Evolutionary conservation across 139 green algal species (phyloP).

Genomic region (Micromonas commoda): DNA sequence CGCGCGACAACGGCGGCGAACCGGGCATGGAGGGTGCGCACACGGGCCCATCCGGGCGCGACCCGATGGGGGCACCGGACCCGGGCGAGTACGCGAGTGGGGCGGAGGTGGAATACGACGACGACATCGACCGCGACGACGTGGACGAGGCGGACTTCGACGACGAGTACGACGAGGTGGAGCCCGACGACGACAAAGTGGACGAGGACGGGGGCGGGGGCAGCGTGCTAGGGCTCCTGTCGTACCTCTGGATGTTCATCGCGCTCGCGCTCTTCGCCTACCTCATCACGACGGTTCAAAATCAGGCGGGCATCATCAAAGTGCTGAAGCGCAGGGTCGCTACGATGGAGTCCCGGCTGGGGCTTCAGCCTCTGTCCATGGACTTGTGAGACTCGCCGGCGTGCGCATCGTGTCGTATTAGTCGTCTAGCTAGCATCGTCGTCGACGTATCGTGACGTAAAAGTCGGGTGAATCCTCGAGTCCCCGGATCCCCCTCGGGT

Average conservation of each 20-base stretch:
- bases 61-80: too few relatives aligned
- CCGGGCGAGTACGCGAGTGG: background rate
- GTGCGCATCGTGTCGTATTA: too few relatives aligned
- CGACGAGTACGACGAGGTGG: background rate
- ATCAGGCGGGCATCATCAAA: background rate
- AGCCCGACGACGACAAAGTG: background rate
- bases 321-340: background rate
- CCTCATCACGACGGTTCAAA: background rate
- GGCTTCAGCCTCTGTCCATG: background rate
- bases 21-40: background rate
- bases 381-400: too few relatives aligned
- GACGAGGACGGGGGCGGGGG: background rate
- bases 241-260: background rate
- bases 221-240: background rate
- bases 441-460: too few relatives aligned
- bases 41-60: too few relatives aligned
- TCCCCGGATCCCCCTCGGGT: too few relatives aligned
- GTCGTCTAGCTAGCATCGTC: too few relatives aligned
- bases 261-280: background rate
- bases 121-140: background rate
- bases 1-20: background rate
- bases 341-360: background rate
- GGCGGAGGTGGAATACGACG: background rate
- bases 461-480: too few relatives aligned
- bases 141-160: background rate